Evolutionary conservation across 2,329 filamentous ascomycete genomes (phyloP), one percentile per base, ranked within the genome.

Genomic region (Fusarium graminum): DNA sequence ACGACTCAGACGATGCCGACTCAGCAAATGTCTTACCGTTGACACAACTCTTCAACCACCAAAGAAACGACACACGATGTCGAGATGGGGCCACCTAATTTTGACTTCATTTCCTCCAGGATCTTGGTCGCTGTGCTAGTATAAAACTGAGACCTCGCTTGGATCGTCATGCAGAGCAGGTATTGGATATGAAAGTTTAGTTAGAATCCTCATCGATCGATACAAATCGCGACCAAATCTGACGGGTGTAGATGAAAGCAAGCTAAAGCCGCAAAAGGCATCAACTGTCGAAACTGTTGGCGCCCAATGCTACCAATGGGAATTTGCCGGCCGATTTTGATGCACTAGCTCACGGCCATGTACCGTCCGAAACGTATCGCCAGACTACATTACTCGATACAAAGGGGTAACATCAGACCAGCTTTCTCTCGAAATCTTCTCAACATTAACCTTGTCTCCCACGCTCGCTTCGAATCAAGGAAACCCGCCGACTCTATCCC

Each of bases 351-450:
- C 32, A 19, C 19, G 40, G 39, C 40, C 56, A 61, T 61, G 50
- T 63, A 38, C 59, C 58, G 40, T 63, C 22, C 16, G 26, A 50
- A 44, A 50, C 58, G 30, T 57, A 57, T 62, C 50, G 29, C 44
- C 40, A 41, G 38, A 49, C 43, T 40, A 38, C 40, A 58, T 63
- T 63, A 63, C 59, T 63, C 51, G 58, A 51, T 63, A 57, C 59
- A 45, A 63, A 63, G 58, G 59, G 59, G 59, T 63, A 63, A 44
- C 56, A 46, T 62, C 38, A 47, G 22, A 14, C 51, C 51, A 50
- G 22, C 34, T 62, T 39, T 57, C 16, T 44, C 29, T 34, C 40
- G 19, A 34, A 28, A 52, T 46, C 50, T 26, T 25, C 32, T 34
- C 40, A 22, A 40, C 32, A 52, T 42, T 43, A 30, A 28, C 47